A percentile compares a stretch with the other conserved stretches of the same genome.
Conservation (phyloP, 441 rosid species). For the Raphanus hybrid region DNA sequence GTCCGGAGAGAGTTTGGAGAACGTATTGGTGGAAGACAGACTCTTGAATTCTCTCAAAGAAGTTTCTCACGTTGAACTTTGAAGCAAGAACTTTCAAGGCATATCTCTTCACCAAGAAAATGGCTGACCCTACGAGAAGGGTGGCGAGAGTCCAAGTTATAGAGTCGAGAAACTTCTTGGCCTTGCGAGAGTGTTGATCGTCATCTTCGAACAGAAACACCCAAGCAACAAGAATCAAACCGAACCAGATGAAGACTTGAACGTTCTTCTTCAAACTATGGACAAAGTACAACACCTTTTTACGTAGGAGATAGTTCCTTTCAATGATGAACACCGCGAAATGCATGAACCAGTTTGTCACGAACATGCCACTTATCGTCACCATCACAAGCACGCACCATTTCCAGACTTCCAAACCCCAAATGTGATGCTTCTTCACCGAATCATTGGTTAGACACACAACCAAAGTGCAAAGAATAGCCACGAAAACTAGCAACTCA, state of each 20-base stretch:
- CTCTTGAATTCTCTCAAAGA: slow-evolving; percentile 90
- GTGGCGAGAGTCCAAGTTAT: slow-evolving; percentile 71
- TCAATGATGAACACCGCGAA: slow-evolving; percentile 77
- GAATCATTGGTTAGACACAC: slow-evolving; percentile 58
- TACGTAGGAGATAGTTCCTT: slow-evolving; percentile 67
- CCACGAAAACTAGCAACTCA: slow-evolving; percentile 53
- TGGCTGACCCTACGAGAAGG: slow-evolving; percentile 64
- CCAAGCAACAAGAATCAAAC: slow-evolving; percentile 71
- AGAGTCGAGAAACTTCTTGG: slow-evolving; percentile 50
- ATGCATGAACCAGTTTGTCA: slow-evolving; percentile 79
- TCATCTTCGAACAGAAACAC: slow-evolving; percentile 53
- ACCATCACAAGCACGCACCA: slow-evolving; percentile 87
- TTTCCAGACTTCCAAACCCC: slow-evolving; percentile 79
- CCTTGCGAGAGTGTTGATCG: slow-evolving; percentile 46
- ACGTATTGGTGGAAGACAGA: slow-evolving; percentile 84
- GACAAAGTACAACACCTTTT: slow-evolving; percentile 85
- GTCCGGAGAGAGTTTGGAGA: slow-evolving; percentile 78
- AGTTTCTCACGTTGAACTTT: slow-evolving; percentile 75
- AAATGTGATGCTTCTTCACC: slow-evolving; percentile 40
- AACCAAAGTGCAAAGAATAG: slow-evolving; percentile 51
- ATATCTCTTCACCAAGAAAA: slow-evolving; percentile 73
- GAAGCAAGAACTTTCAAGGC: slow-evolving; percentile 80
- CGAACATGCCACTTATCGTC: slow-evolving; percentile 64
- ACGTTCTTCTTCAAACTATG: slow-evolving; percentile 86
- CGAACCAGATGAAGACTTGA: slow-evolving; percentile 80